These are phyloP conservation scores for Cercospora sp. DNA, from an alignment of 2,329 filamentous ascomycete genomes.

Conservation along the genomic window DNA sequence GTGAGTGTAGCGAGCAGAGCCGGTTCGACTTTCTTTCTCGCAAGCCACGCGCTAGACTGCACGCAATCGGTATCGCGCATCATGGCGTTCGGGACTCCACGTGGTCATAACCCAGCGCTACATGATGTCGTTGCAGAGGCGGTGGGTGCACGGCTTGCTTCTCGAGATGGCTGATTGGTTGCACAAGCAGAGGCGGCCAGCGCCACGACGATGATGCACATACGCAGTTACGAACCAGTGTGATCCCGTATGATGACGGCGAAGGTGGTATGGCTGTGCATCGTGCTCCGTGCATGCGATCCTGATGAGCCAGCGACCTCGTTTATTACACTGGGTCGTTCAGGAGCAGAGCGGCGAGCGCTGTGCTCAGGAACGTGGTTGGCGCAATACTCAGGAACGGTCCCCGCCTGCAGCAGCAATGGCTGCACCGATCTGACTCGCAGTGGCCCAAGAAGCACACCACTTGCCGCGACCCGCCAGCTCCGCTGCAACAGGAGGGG, in stretches of 20 bases:
- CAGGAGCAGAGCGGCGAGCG: not conserved
- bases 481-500: not conserved
- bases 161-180: not conserved
- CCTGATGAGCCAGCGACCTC: not conserved
- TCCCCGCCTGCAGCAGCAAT: not conserved
- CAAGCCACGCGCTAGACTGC: not conserved
- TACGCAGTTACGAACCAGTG: not conserved
- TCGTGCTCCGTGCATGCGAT: not conserved
- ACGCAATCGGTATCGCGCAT: constrained; percentile 2
- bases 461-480: not conserved
- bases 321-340: not conserved
- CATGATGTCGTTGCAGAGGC: constrained; percentile 4
- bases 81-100: constrained; percentile 12
- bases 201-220: not conserved
- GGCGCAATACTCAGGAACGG: not conserved
- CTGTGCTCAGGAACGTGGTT: not conserved
- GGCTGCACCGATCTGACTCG: not conserved
- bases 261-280: not conserved
- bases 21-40: not conserved
- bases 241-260: not conserved
- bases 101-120: constrained; percentile 2
- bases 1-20: not conserved
- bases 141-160: not conserved
- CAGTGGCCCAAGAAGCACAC: not conserved
- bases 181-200: not conserved